Evolutionary conservation across 1,139 yeast genomes (phyloP), one percentile per base, ranked within the genome.

Genomic region (Nakaseomyces kungkrabaensis): DNA sequence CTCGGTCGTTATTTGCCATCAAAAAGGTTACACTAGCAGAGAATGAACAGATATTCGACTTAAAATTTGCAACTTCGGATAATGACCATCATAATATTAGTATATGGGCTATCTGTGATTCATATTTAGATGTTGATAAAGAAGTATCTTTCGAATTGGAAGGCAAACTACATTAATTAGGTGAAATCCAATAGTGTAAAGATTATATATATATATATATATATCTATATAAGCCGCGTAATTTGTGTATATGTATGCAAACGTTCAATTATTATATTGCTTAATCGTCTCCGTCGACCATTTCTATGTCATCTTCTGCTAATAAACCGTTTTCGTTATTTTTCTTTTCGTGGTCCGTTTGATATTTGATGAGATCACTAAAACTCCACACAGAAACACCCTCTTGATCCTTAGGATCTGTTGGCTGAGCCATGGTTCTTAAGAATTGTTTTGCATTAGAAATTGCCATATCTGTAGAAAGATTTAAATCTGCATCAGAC

Each of bases 381-480:
- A 81, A 56, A 54, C 82, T 84, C 98, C 98, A 92, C 22, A 94
- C 96, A 13, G 96, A 85, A 3, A 90, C 85, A 45, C 97, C 97
- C 59, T 89, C 95, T 65, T 87, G 95, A 62, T 92, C 97, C 56
- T 85, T 82, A 1, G 89, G 86, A 62, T 89, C 82, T 0, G 88
- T 75, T 0, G 98, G 97, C 67, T 92, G 99, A 0, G 98, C 97
- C 78, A 90, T 81, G 4, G 90, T 84, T 59, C 97, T 74, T 63
- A 92, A 73, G 63, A 92, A 92, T 68, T 89, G 90, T 64, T 88
- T 90, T 1, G 97, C 95, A 50, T 86, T 82, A 0, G 97, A 96
- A 51, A 92, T 77, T 0, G 97, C 97, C 97, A 92, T 92, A 70
- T 92, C 99, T 0, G 97, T 92, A 0, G 97, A 89, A 51, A 92